A percentile compares a stretch with the other conserved stretches of the same genome.
These are phyloP conservation scores for Colletotrichum liaoningense DNA, from an alignment of 2,329 filamentous ascomycete genomes.

Conservation along the genomic window DNA sequence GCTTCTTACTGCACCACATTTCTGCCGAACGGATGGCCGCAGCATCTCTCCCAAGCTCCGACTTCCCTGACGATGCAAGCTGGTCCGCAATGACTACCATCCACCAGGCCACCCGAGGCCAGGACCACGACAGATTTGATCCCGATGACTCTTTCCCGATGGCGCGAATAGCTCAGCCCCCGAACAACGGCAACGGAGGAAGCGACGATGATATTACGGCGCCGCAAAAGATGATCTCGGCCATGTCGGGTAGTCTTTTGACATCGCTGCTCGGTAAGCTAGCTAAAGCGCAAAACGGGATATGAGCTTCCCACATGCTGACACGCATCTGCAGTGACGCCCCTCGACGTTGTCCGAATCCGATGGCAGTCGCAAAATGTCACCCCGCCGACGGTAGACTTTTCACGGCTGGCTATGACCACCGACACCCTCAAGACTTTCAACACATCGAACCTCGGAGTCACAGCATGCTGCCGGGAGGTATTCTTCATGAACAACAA, in stretches of 20 bases:
- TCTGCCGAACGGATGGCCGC: slow-evolving; percentile 1
- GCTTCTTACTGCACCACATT: not conserved
- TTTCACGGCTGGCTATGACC: slow-evolving; percentile 67
- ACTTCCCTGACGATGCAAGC: slow-evolving; percentile 33
- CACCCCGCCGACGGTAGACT: slow-evolving; percentile 61
- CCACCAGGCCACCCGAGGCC: slow-evolving; percentile 32
- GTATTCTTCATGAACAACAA: slow-evolving; percentile 96
- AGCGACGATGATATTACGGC: slow-evolving; percentile 76
- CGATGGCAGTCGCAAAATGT: slow-evolving; percentile 87
- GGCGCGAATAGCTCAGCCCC: slow-evolving; percentile 42
- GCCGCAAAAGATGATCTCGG: slow-evolving; percentile 93
- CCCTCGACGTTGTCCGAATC: slow-evolving; percentile 95
- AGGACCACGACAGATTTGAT: slow-evolving; percentile 44
- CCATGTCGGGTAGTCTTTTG: slow-evolving; percentile 88
- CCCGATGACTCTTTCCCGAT: slow-evolving; percentile 44
- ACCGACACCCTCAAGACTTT: slow-evolving; percentile 73
- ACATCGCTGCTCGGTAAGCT: slow-evolving; percentile 86
- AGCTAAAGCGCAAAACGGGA: not conserved
- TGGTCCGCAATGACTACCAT: slow-evolving; percentile 32
- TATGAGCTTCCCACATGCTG: slow-evolving; percentile 16
- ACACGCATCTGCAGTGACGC: slow-evolving; percentile 74
- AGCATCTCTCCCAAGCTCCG: slow-evolving; percentile 9
- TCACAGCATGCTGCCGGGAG: slow-evolving; percentile 94
- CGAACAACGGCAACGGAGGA: slow-evolving; percentile 32
- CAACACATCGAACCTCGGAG: slow-evolving; percentile 83